Evolutionary conservation across 2,329 filamentous ascomycete species (phyloP).

Genomic region (Madurella mycetomatis): DNA sequence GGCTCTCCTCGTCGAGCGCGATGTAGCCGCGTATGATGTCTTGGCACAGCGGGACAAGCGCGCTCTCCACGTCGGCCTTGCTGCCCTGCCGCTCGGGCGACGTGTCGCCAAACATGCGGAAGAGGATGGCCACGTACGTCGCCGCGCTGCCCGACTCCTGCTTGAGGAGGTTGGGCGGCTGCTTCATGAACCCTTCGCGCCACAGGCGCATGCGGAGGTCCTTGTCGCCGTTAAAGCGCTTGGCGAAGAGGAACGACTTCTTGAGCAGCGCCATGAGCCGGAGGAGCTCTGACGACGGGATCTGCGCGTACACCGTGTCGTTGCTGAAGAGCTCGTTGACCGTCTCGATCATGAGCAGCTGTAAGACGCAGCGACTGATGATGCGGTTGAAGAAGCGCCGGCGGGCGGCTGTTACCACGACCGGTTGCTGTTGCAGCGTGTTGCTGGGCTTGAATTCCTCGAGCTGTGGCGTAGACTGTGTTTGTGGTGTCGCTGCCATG

Average conservation of each 20-base stretch:
- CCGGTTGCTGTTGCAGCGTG: slow-evolving; percentile 76
- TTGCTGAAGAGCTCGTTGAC: slow-evolving; percentile 99
- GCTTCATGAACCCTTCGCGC: slow-evolving; percentile 99
- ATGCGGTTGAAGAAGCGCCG: slow-evolving; percentile 98
- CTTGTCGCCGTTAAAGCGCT: slow-evolving; percentile 96
- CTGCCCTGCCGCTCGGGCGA: slow-evolving; percentile 75
- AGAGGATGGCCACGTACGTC: slow-evolving; percentile 92
- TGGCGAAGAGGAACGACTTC: slow-evolving; percentile 93
- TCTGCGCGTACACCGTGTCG: slow-evolving; percentile 87
- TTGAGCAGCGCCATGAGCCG: slow-evolving; percentile 92
- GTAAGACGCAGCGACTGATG: slow-evolving; percentile 95
- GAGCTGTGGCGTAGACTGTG: slow-evolving; percentile 45
- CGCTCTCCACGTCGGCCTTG: slow-evolving; percentile 79
- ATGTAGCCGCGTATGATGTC: slow-evolving; percentile 89
- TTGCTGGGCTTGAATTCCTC: slow-evolving; percentile 84
- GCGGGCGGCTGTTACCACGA: slow-evolving; percentile 88
- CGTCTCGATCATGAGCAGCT: slow-evolving; percentile 98
- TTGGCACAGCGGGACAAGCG: slow-evolving; percentile 88
- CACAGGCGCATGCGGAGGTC: slow-evolving; percentile 91
- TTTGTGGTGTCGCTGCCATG: slow-evolving; percentile 22
- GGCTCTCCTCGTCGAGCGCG: slow-evolving; percentile 86
- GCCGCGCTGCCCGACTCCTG: slow-evolving; percentile 90
- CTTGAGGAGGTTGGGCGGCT: slow-evolving; percentile 94
- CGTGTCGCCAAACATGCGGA: slow-evolving; percentile 94
- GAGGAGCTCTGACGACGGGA: slow-evolving; percentile 83